phyloP scores from a whole-genome alignment of 1,284 basidiomycete genomes.

The Pseudozyma sp. region DNA sequence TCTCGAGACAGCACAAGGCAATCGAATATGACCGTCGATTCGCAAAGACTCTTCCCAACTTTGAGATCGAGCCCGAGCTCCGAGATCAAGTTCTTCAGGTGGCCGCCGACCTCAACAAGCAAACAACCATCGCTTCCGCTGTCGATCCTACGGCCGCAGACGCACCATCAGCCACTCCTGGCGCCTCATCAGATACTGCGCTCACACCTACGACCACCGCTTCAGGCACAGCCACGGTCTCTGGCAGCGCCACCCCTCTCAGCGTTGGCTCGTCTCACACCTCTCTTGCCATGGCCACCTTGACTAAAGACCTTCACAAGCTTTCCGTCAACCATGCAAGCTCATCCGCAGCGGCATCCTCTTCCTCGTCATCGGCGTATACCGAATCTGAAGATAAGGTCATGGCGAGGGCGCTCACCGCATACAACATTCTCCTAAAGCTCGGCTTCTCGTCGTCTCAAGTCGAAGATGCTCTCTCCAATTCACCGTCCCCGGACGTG shows the following conservation, averaged over 20 bases:
- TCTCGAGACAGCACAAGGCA: slow-evolving; percentile 77
- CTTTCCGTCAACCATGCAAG: slow-evolving; percentile 20
- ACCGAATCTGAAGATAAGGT: slow-evolving; percentile 72
- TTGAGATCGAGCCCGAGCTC: slow-evolving; percentile 77
- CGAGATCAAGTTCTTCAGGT: slow-evolving; percentile 76
- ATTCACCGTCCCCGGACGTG: slow-evolving; percentile 77
- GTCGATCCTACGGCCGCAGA: not conserved
- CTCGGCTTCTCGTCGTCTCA: slow-evolving; percentile 82
- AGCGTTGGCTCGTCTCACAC: slow-evolving; percentile 34
- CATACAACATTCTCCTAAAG: slow-evolving; percentile 83
- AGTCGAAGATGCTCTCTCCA: slow-evolving; percentile 78
- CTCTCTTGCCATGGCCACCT: slow-evolving; percentile 43
- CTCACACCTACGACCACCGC: slow-evolving; percentile 25
- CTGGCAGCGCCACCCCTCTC: slow-evolving; percentile 42
- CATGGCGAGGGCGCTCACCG: slow-evolving; percentile 78
- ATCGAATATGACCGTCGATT: slow-evolving; percentile 86
- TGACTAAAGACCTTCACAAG: slow-evolving; percentile 45
- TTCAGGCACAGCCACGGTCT: slow-evolving; percentile 21
- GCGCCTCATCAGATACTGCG: slow-evolving; percentile 8
- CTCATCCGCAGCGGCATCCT: slow-evolving; percentile 9
- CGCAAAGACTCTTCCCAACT: slow-evolving; percentile 76
- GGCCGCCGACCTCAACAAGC: slow-evolving; percentile 68
- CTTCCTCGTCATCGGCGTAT: slow-evolving; percentile 25
- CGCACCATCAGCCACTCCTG: slow-evolving; percentile 5
- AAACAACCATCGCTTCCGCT: slow-evolving; percentile 67